Conservation (phyloP, 23 red algal species). For the Cyanidium caldarium region DNA sequence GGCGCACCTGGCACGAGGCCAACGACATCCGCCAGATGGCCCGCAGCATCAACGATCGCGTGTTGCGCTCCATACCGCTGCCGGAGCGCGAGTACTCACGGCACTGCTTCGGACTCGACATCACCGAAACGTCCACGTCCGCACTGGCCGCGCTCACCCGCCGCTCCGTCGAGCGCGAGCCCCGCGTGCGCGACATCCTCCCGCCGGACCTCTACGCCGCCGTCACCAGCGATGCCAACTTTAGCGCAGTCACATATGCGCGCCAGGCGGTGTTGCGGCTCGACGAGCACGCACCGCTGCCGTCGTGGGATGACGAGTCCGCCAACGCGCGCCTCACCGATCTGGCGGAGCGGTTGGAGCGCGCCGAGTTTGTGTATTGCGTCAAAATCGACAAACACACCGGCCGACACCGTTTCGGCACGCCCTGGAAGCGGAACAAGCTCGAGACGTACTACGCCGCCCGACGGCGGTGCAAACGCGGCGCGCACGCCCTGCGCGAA, state of each 20-base stretch:
- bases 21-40: constrained; percentile 30
- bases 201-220: neutral
- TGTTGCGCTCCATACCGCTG: constrained; percentile 38
- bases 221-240: neutral
- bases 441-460: neutral
- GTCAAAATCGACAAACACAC: neutral
- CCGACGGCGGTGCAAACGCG: neutral
- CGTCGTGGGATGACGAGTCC: neutral
- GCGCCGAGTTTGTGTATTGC: neutral
- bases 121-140: neutral
- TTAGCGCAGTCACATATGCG: neutral
- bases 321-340: neutral
- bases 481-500: neutral
- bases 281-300: neutral
- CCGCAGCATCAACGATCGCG: constrained; percentile 51
- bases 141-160: neutral
- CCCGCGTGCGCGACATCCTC: neutral
- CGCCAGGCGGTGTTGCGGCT: neutral
- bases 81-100: constrained; percentile 7
- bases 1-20: constrained; percentile 23
- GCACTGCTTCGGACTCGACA: neutral
- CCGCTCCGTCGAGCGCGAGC: neutral
- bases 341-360: neutral
- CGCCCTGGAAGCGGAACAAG: neutral
- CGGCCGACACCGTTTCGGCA: neutral